A percentile compares a stretch with the other conserved stretches of the same genome.
Evolutionary conservation across 2,329 filamentous ascomycete genomes (phyloP).

Genomic region (Verticillium klebahnii): DNA sequence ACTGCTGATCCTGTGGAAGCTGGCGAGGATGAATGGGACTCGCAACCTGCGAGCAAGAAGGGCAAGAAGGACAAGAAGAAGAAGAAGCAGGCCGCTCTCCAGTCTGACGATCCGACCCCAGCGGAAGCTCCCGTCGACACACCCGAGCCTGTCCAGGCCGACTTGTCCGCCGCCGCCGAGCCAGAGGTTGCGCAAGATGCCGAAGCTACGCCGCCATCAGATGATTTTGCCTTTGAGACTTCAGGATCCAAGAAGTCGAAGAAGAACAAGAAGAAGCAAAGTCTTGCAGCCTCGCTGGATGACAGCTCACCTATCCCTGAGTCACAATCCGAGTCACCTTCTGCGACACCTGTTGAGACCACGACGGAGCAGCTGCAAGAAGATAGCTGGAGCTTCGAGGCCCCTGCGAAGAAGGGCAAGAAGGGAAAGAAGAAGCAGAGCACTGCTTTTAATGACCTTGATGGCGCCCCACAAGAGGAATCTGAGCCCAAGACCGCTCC

Average conservation of each 20-base stretch:
- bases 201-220: conserved; percentile 5
- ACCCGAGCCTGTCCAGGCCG: not conserved
- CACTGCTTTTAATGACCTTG: conserved; percentile 2
- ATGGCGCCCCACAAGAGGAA: not conserved
- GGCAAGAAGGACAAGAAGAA: conserved; percentile 14
- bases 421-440: conserved; percentile 26
- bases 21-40: conserved; percentile 7
- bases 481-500: not conserved
- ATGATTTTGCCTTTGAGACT: conserved; percentile 1
- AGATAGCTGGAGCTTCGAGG: conserved; percentile 3
- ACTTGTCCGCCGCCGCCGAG: not conserved
- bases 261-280: conserved; percentile 15
- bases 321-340: not conserved
- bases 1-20: not conserved
- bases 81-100: conserved; percentile 1
- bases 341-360: not conserved
- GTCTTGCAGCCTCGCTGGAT: not conserved
- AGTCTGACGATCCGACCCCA: not conserved
- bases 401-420: conserved; percentile 21
- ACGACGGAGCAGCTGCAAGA: conserved; percentile 1
- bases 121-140: not conserved
- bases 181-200: not conserved
- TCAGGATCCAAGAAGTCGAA: conserved; percentile 10
- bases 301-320: not conserved
- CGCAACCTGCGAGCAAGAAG: conserved; percentile 18